Conservation (phyloP, 768 basidiomycete species). For the Leccinum arenicola region DNA sequence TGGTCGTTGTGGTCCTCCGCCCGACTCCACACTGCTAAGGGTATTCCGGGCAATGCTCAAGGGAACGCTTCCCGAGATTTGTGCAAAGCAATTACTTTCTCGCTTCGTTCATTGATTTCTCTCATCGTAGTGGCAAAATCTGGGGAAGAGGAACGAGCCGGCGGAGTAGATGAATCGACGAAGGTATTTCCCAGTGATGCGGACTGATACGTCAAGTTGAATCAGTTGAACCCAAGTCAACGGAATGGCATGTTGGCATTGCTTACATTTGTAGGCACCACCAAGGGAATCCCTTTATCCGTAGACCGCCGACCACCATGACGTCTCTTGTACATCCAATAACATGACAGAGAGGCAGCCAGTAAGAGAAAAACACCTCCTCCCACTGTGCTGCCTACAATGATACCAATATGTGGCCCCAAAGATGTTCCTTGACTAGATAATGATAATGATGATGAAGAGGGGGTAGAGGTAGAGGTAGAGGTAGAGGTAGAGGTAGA, state of each 20-base stretch:
- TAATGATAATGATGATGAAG: background rate
- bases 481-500: background rate
- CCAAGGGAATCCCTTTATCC: background rate
- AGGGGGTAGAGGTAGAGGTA: background rate
- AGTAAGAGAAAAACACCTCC: background rate
- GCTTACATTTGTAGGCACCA: background rate
- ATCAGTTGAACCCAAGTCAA: background rate
- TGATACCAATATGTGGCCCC: background rate
- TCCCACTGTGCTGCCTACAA: slow-evolving; percentile 6
- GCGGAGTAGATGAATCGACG: background rate
- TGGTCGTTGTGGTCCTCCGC: too few relatives aligned
- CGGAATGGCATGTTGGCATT: background rate
- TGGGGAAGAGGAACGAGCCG: background rate
- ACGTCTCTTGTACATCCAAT: background rate
- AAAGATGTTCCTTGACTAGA: background rate
- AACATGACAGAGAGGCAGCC: background rate
- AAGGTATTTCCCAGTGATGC: background rate
- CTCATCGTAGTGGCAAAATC: background rate
- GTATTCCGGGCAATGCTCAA: too few relatives aligned
- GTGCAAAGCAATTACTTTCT: background rate
- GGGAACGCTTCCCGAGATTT: too few relatives aligned
- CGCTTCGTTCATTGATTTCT: background rate
- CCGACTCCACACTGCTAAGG: too few relatives aligned
- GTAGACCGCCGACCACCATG: background rate
- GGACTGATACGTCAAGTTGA: background rate